phyloP scores from a whole-genome alignment of 345 rosid species.

The Salix suchowensis region DNA sequence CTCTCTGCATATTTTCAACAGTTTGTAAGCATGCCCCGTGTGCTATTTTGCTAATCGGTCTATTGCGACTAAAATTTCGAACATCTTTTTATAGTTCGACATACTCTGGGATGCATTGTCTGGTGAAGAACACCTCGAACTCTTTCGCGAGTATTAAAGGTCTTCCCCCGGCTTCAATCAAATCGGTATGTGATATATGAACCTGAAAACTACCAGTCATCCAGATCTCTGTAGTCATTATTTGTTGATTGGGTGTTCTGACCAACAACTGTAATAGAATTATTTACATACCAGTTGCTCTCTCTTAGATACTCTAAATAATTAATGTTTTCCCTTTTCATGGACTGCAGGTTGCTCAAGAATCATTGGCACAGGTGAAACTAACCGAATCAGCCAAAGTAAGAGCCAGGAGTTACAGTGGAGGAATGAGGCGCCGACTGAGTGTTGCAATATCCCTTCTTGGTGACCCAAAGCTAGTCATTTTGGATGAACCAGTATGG shows the following conservation, averaged over 20 bases:
- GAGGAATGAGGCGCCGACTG: slow-evolving; percentile 95
- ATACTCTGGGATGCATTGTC: slow-evolving; percentile 87
- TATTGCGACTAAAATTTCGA: slow-evolving; percentile 9
- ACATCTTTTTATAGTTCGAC: slow-evolving; percentile 51
- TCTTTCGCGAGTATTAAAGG: slow-evolving; percentile 84
- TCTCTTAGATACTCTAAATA: not conserved
- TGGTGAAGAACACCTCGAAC: slow-evolving; percentile 79
- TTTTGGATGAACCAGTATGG: slow-evolving; percentile 81
- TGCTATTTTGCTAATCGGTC: not conserved
- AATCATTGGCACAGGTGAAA: slow-evolving; percentile 64
- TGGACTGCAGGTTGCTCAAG: slow-evolving; percentile 47
- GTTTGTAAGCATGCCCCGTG: slow-evolving; percentile 5
- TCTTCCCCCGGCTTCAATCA: slow-evolving; percentile 52
- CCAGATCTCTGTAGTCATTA: not conserved
- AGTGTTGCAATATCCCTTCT: slow-evolving; percentile 88
- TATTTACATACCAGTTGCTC: not conserved
- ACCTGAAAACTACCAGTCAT: not conserved
- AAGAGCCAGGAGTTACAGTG: slow-evolving; percentile 86
- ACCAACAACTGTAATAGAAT: not conserved
- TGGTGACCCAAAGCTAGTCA: slow-evolving; percentile 80
- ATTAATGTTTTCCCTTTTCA: not conserved
- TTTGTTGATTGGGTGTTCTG: not conserved
- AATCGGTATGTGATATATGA: slow-evolving; percentile 40
- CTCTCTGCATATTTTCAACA: not conserved
- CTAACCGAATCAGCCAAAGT: slow-evolving; percentile 59